Percentiles rank a stretch among this genome's conserved stretches.
These are phyloP conservation scores for Lotmaria passim DNA, from an alignment of 208 protist genomes.

Conservation along the genomic window DNA sequence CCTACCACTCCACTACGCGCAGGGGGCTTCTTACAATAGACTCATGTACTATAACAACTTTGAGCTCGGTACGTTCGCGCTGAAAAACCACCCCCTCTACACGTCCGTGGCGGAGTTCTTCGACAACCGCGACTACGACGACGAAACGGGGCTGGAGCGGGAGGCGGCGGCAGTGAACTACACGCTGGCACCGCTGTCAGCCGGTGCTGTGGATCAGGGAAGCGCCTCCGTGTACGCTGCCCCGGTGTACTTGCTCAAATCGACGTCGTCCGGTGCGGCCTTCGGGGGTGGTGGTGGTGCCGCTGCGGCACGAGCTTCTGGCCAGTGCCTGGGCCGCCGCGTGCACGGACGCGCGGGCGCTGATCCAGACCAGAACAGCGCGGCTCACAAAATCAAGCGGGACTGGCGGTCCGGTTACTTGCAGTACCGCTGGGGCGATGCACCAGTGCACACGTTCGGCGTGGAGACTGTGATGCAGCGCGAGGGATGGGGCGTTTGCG, in stretches of 20 bases:
- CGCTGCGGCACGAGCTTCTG: too few species aligned
- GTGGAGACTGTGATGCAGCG: slow-evolving; percentile 22
- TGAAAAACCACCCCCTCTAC: slow-evolving; percentile 22
- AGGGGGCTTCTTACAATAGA: background rate
- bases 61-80: slow-evolving; percentile 21
- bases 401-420: slow-evolving; percentile 17
- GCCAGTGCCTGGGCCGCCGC: background rate
- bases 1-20: background rate
- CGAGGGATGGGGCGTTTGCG: slow-evolving; percentile 19
- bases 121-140: slow-evolving; percentile 23
- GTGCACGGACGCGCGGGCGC: background rate
- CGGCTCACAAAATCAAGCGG: background rate
- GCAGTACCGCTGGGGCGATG: slow-evolving; percentile 29
- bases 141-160: slow-evolving; percentile 1
- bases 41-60: slow-evolving; percentile 26
- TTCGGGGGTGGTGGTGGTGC: too few species aligned
- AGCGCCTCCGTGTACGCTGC: background rate
- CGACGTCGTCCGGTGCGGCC: background rate
- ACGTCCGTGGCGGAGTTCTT: slow-evolving; percentile 16
- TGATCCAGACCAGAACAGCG: background rate
- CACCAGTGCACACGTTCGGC: slow-evolving; percentile 21
- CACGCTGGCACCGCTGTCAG: background rate
- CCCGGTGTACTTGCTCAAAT: background rate
- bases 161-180: background rate
- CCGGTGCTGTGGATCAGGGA: background rate